Evolutionary conservation across 352 stramenopile genomes (phyloP).

Genomic region (Elongisporangium anandrum): DNA sequence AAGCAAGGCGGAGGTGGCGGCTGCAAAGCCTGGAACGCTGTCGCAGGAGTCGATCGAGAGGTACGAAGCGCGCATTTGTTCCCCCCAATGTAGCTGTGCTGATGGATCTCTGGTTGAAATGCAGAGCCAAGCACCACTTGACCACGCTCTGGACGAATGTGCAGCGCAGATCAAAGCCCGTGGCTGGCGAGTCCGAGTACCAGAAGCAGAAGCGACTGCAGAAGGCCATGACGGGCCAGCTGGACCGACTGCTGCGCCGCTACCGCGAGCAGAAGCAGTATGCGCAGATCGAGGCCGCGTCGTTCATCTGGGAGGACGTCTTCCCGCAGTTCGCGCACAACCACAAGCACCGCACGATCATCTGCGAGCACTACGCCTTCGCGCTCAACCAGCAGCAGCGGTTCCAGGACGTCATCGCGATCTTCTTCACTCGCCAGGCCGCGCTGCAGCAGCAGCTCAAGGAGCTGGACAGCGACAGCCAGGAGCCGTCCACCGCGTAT

Average conservation of each 20-base stretch:
- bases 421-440: conserved; percentile 18
- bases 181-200: conserved; percentile 19
- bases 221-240: conserved; percentile 42
- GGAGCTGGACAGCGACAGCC: neutral
- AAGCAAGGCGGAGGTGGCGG: neutral
- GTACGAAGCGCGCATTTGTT: neutral
- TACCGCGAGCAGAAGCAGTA: conserved; percentile 30
- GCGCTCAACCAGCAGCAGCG: conserved; percentile 43
- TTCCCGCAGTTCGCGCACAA: conserved; percentile 47
- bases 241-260: conserved; percentile 39
- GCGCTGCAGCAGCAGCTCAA: conserved; percentile 7
- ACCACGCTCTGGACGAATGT: conserved; percentile 5
- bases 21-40: neutral
- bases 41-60: neutral
- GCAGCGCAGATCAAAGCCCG: conserved; percentile 1
- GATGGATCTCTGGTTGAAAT: neutral
- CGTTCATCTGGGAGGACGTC: conserved; percentile 37
- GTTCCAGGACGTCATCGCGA: conserved; percentile 53
- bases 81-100: too few species aligned
- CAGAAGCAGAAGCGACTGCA: conserved; percentile 34
- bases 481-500: neutral
- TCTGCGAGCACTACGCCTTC: conserved; percentile 50
- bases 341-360: conserved; percentile 33
- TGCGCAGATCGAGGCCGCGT: conserved; percentile 42
- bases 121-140: conserved; percentile 11